Base-by-base conservation (phyloP, 2,329 filamentous ascomycete species). In the Cladosporium sp. region DNA sequence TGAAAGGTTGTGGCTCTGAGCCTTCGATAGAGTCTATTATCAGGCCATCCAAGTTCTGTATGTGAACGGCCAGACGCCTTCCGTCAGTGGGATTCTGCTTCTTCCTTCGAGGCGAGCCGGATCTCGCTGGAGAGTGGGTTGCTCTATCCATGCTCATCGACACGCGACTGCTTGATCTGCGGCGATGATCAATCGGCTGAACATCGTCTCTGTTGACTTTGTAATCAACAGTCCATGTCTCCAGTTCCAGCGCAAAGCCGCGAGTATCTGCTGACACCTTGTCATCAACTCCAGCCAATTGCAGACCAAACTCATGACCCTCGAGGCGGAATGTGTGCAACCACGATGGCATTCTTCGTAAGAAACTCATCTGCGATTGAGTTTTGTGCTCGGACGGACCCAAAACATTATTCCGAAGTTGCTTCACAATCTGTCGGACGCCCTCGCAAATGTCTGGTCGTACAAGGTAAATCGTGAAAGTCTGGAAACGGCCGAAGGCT, bases 381-480 rank as follows among this genome's bases (percentile, higher is more conserved):
- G 66, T 52, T 28, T 72, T 67, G 40, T 68, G 66, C 26, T 60
- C 33, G 11, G 44, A 52, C 26, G 58, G 35, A 31, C 61, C 53
- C 68, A 90, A 85, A 11, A 90, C 85, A 67, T 91, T 88, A 33
- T 87, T 87, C 53, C 89, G 87, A 62, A 97, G 84, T 74, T 98
- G 93, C 50, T 88, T 87, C 16, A 97, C 88, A 68, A 99, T 97
- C 76, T 98, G 92, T 28, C 91, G 91, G 35, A 99, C 84, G 26
- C 95, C 96, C 73, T 96, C 91, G 63, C 90, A 95, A 66, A 99
- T 97, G 74, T 99, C 95, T 6, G 92, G 89, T 26, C 94, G 89
- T 10, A 97, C 89, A 83, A 99, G 89, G 73, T 93, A 95, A 58
- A 97, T 84, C 1, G 92, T 91, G 70, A 96, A 93, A 0, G 92